Evolutionary conservation across 306 rosid species (phyloP), one percentile per base, ranked within the genome.

Genomic region (Lithocarpus polystachyus): DNA sequence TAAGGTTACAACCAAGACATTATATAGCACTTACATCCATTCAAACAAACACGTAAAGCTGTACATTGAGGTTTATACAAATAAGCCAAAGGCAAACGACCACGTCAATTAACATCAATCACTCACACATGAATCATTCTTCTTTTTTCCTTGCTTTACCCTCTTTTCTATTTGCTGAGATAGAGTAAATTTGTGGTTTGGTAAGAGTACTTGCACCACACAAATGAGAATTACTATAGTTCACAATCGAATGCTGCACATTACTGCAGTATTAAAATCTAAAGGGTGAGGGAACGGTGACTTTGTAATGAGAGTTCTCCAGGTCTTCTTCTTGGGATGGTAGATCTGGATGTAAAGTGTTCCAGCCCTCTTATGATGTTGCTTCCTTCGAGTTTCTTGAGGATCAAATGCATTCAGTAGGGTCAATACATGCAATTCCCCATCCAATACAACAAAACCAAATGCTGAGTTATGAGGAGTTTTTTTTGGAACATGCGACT

Each of bases 321-420:
- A 92, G 0, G 84, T 59, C 90, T 86, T 95, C 92, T 77, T 84
- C 87, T 80, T 78, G 3, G 96, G 96, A 79, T 90, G 79, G 81
- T 95, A 95, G 77, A 95, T 91, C 82, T 90, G 99, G 78, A 92
- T 82, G 90, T 61, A 82, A 81, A 95, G 68, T 2, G 82, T 80
- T 24, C 93, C 91, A 24, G 84, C 77, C 82, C 82, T 91, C 90
- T 84, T 92, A 2, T 68, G 86, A 60, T 70, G 82, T 29, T 92
- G 89, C 74, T 83, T 73, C 84, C 92, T 89, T 56, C 90, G 85
- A 19, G 60, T 74, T 74, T 89, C 89, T 12, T 75, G 37, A 31
- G 53, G 60, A 56, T 84, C 89, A 51, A 68, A 84, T 0, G 61
- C 82, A 77, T 79, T 86, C 68, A 74, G 75, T 74, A 81, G 86